Base-by-base conservation (phyloP, 257 asterid genomes). In the Schizonepeta tenuifolia region DNA sequence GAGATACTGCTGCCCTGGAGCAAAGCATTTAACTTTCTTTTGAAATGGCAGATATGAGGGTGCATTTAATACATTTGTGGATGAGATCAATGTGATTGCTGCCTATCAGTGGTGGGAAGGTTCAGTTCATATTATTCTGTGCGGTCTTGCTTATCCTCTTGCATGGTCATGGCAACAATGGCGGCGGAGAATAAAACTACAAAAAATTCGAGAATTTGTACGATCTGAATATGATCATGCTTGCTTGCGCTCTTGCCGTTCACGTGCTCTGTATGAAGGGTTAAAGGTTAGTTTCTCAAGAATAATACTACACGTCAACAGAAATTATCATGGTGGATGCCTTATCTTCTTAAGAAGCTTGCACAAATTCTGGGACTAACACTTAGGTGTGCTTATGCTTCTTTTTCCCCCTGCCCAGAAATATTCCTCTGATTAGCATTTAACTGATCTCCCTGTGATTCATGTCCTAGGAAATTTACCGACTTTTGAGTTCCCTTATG, bases 81-180 rank as follows among this genome's bases (percentile, higher is more conserved):
- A 92, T 66, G 99, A 95, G 85, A 84, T 92, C 65, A 92, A 95
- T 80, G 84, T 83, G 64, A 88, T 95, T 75, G 96, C 96, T 50
- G 79, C 94, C 59, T 95, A 95, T 83, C 97, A 95, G 73, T 95
- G 99, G 99, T 95, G 99, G 99, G 99, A 95, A 84, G 98, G 98
- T 21, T 87, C 99, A 26, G 85, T 92, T 61, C 87, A 92, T 73
- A 90, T 85, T 78, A 84, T 95, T 77, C 86, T 92, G 13, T 90
- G 96, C 78, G 63, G 92, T 76, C 79, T 87, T 65, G 97, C 88
- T 71, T 95, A 87, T 83, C 97, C 98, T 79, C 88, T 95, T 79
- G 95, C 97, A 70, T 92, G 98, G 97, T 95, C 98, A 43, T 95
- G 99, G 99, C 89, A 88, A 79, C 98, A 95, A 78, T 95, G 99